phyloP scores from a whole-genome alignment of 192 early-diverging fungal genomes.

The Backusella circina region DNA sequence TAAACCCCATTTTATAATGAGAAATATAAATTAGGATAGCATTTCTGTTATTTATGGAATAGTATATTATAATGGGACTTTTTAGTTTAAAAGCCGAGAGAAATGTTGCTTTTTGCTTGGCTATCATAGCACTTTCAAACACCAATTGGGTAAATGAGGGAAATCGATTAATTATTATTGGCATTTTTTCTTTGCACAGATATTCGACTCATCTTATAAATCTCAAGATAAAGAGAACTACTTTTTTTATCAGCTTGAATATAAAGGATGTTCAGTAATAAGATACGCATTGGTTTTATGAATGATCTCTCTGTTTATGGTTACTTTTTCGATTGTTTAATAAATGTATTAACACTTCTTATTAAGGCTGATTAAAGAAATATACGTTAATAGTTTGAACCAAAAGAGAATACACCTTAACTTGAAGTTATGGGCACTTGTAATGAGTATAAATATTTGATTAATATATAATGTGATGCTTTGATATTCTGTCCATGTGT shows the following conservation, averaged over 20 bases:
- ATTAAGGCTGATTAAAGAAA: too few relatives aligned
- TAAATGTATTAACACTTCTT: too few relatives aligned
- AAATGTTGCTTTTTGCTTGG: not conserved
- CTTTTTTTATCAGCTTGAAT: not conserved
- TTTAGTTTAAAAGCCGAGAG: not conserved
- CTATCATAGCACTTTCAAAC: not conserved
- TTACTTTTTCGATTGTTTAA: not conserved
- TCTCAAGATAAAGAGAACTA: too few relatives aligned
- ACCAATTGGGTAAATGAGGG: not conserved
- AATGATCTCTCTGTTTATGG: not conserved
- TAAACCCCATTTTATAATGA: not conserved
- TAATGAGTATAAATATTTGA: too few relatives aligned
- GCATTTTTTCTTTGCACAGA: not conserved
- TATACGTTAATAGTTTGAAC: too few relatives aligned
- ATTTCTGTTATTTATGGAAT: not conserved
- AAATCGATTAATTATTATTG: not conserved
- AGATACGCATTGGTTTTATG: not conserved
- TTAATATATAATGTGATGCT: not conserved
- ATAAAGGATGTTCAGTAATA: not conserved
- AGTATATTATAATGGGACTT: not conserved
- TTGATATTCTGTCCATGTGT: not conserved
- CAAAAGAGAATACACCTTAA: not conserved
- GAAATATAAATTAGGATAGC: not conserved
- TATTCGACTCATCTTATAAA: too few relatives aligned
- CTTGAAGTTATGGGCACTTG: not conserved